Percentiles rank a stretch among this genome's conserved stretches.
These are phyloP conservation scores for Trichoderma cornu-damae DNA, from an alignment of 2,329 filamentous ascomycete species.

Conservation along the genomic window DNA sequence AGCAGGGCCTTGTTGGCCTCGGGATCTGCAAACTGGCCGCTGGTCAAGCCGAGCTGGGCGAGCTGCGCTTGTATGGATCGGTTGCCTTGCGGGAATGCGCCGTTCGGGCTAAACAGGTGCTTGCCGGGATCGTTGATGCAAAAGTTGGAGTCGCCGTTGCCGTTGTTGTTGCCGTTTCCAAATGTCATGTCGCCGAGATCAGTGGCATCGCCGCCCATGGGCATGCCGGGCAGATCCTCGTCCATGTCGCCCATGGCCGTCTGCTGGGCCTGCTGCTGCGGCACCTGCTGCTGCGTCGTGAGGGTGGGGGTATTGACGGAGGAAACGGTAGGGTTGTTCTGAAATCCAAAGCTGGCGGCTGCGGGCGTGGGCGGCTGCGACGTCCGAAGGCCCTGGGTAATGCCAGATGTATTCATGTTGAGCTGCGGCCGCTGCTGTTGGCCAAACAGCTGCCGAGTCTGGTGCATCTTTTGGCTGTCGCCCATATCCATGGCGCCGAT, in stretches of 20 bases:
- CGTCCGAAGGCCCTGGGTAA: slow-evolving; percentile 72
- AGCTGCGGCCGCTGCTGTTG: slow-evolving; percentile 64
- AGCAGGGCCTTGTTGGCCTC: slow-evolving; percentile 60
- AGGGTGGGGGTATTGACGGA: slow-evolving; percentile 94
- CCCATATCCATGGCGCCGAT: slow-evolving; percentile 61
- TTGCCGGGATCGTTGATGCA: slow-evolving; percentile 93
- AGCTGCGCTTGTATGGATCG: slow-evolving; percentile 62
- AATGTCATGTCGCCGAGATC: slow-evolving; percentile 51
- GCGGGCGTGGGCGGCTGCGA: slow-evolving; percentile 84
- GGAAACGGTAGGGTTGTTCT: slow-evolving; percentile 93
- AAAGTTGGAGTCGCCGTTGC: slow-evolving; percentile 42
- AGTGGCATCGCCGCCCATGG: slow-evolving; percentile 50
- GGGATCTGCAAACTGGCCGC: slow-evolving; percentile 71
- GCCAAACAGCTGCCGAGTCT: slow-evolving; percentile 63
- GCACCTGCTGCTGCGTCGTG: slow-evolving; percentile 69
- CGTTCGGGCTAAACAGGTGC: slow-evolving; percentile 81
- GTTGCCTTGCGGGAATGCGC: slow-evolving; percentile 60
- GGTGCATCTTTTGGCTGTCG: slow-evolving; percentile 60
- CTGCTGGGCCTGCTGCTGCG: slow-evolving; percentile 52
- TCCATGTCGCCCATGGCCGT: slow-evolving; percentile 53
- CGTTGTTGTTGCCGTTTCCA: slow-evolving; percentile 38
- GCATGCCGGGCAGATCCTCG: slow-evolving; percentile 62
- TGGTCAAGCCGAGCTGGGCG: slow-evolving; percentile 68
- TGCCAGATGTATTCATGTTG: slow-evolving; percentile 72
- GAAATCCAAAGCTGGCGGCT: slow-evolving; percentile 69